Evolutionary conservation across 495 filamentous ascomycete genomes (phyloP), one percentile per base, ranked within the genome.

Genomic region (Neurospora tetraspora): DNA sequence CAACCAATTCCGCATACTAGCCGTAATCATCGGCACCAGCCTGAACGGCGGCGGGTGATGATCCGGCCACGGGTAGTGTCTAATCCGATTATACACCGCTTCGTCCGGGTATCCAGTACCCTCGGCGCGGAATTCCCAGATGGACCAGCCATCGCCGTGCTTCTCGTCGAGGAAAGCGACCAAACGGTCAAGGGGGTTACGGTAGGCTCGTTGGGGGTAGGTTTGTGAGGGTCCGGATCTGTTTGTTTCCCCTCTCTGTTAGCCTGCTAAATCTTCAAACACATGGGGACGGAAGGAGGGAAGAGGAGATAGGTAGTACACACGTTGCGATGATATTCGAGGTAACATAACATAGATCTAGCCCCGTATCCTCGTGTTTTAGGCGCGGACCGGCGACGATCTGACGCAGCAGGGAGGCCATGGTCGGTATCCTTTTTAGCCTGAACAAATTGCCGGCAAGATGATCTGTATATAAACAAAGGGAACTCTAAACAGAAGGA

Each of bases 101-200:
- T 86, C 86, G 79, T 98, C 96, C 0, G 92, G 93, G 76, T 99
- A 99, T 0, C 96, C 96, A 0, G 96, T 97, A 10, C 96, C 96
- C 79, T 99, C 96, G 39, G 93, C 96, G 42, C 96, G 90, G 77
- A 98, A 98, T 78, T 99, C 96, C 93, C 94, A 99, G 75, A 99
- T 97, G 11, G 90, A 88, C 96, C 95, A 98, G 72, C 93, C 83
- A 11, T 85, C 80, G 70, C 88, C 91, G 84, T 99, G 96, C 73
- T 92, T 92, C 23, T 83, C 82, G 82, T 98, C 92, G 47, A 99
- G 91, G 78, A 93, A 98, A 39, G 88, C 87, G 69, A 98, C 91
- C 5, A 99, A 88, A 12, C 88, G 86, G 76, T 95, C 90, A 65
- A 94, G 90, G 0, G 96, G 96, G 76, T 96, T 99, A 73, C 96